These are phyloP conservation scores for Penicillium sp. DNA, from an alignment of 2,329 filamentous ascomycete species.

Conservation along the genomic window DNA sequence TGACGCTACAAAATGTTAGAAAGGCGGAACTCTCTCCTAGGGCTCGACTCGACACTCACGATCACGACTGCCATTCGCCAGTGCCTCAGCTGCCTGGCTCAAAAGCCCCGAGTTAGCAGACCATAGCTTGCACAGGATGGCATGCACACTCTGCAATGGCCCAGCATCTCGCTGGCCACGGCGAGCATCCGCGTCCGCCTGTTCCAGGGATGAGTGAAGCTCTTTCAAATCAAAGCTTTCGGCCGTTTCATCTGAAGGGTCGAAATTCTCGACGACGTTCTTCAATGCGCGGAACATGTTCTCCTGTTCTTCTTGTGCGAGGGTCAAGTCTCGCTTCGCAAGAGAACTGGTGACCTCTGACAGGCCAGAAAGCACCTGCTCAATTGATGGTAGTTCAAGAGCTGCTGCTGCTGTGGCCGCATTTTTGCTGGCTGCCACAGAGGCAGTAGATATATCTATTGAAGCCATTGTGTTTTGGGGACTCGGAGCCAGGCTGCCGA, in stretches of 20 bases:
- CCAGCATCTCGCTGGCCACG: slow-evolving; percentile 26
- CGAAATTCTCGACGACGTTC: slow-evolving; percentile 30
- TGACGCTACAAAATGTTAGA: slow-evolving; percentile 32
- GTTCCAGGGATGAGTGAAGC: slow-evolving; percentile 35
- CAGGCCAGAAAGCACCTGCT: slow-evolving; percentile 31
- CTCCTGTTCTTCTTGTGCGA: slow-evolving; percentile 35
- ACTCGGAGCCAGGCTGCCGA: slow-evolving; percentile 1
- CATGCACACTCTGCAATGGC: slow-evolving; percentile 31
- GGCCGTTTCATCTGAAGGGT: slow-evolving; percentile 27
- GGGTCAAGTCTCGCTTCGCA: slow-evolving; percentile 17
- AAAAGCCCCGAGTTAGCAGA: slow-evolving; percentile 39
- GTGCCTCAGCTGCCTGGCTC: slow-evolving; percentile 39
- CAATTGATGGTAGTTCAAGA: slow-evolving; percentile 31
- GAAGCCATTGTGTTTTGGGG: slow-evolving; percentile 19
- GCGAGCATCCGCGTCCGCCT: slow-evolving; percentile 30
- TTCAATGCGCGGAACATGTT: slow-evolving; percentile 41
- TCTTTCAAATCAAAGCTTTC: slow-evolving; percentile 31
- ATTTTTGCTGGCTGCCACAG: slow-evolving; percentile 3
- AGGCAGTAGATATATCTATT: slow-evolving; percentile 16
- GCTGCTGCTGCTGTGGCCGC: slow-evolving; percentile 3
- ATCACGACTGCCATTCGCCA: slow-evolving; percentile 49
- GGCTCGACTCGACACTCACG: slow-evolving; percentile 35
- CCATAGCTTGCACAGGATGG: slow-evolving; percentile 43
- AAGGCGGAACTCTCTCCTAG: neutral
- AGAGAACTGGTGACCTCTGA: slow-evolving; percentile 24